phyloP scores from a whole-genome alignment of 2,329 filamentous ascomycete species.

The Peltaster fructicola region DNA sequence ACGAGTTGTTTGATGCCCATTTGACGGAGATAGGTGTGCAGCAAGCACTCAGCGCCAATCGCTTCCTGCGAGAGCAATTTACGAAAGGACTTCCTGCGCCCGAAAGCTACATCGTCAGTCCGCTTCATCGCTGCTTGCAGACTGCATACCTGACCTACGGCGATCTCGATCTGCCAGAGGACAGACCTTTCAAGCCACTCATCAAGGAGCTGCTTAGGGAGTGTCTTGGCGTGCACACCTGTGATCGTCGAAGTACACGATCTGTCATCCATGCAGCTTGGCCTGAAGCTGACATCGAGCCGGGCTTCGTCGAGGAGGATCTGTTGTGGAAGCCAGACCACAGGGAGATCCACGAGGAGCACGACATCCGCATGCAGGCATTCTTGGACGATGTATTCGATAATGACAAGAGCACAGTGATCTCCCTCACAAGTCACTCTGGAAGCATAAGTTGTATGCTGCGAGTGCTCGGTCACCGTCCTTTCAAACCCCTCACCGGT shows the following conservation, averaged over 20 bases:
- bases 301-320: constrained; percentile 43
- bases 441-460: constrained; percentile 40
- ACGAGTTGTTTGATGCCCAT: constrained; percentile 50
- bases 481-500: constrained; percentile 31
- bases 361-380: constrained; percentile 9
- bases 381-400: constrained; percentile 38
- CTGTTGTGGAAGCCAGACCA: constrained; percentile 24
- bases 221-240: constrained; percentile 50
- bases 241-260: constrained; percentile 42
- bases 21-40: constrained; percentile 39
- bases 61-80: constrained; percentile 41
- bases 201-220: constrained; percentile 49
- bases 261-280: constrained; percentile 35
- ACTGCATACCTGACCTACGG: constrained; percentile 46
- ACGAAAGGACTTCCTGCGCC: constrained; percentile 41
- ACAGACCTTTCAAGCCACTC: constrained; percentile 36
- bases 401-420: constrained; percentile 27
- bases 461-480: constrained; percentile 25
- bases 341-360: constrained; percentile 33
- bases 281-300: constrained; percentile 39
- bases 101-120: constrained; percentile 46
- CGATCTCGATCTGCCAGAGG: constrained; percentile 33
- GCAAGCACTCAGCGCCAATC: constrained; percentile 41
- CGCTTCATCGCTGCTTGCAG: constrained; percentile 43
- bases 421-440: constrained; percentile 41